These are phyloP conservation scores for Mortierella sp. DNA, from an alignment of 371 early-diverging fungal genomes.

Conservation along the genomic window DNA sequence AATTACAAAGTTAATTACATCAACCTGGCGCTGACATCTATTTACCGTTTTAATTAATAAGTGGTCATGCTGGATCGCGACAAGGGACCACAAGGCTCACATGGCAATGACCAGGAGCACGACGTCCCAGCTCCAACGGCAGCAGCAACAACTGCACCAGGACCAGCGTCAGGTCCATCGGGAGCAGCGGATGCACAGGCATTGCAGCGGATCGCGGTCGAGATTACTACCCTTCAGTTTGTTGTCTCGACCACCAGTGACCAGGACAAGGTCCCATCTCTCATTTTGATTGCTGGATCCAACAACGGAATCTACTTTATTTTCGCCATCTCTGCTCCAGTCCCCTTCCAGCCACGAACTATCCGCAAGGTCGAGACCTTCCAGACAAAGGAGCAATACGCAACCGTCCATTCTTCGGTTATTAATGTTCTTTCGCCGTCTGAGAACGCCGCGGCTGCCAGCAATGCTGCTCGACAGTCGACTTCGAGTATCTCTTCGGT, in stretches of 20 bases:
- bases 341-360: conserved; percentile 6
- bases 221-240: conserved; percentile 39
- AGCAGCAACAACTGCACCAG: not conserved
- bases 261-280: conserved; percentile 43
- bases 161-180: not conserved
- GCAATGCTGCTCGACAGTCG: conserved; percentile 20
- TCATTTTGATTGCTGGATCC: conserved; percentile 47
- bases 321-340: conserved; percentile 30
- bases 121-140: not conserved
- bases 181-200: conserved; percentile 12
- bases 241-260: conserved; percentile 50
- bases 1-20: not conserved
- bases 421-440: conserved; percentile 41
- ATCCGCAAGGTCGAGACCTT: conserved; percentile 43
- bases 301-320: conserved; percentile 42
- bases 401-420: conserved; percentile 38
- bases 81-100: not conserved
- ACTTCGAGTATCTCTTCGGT: conserved; percentile 30
- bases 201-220: conserved; percentile 39
- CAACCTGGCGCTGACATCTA: not conserved
- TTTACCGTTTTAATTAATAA: not conserved
- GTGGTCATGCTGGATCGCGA: conserved; percentile 46
- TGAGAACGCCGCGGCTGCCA: conserved; percentile 14
- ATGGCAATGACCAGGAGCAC: conserved; percentile 6
- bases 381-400: conserved; percentile 40